Evolutionary conservation across 2,329 filamentous ascomycete genomes (phyloP), one percentile per base, ranked within the genome.

Genomic region (Drechslerella coelobrocha): DNA sequence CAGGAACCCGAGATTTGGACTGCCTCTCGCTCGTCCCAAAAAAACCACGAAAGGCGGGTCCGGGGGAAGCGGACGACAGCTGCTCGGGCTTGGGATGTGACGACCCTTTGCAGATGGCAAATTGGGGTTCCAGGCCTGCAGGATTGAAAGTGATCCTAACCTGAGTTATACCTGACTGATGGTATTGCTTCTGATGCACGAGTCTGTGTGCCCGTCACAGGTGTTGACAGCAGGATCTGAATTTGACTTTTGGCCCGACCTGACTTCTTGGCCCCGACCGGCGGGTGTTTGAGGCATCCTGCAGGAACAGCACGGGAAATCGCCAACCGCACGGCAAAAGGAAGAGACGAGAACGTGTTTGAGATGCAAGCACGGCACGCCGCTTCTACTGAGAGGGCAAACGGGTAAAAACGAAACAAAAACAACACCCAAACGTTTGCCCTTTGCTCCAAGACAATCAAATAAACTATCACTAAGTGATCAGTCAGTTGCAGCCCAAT

Each of bases 371-470:
- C 31, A 61, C 55, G 63, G 63, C 63, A 68, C 63, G 50, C 48
- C 55, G 34, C 45, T 45, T 41, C 45, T 37, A 51, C 52, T 41
- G 41, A 21, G 26, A 39, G 47, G 23, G 24, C 47, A 61, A 68
- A 68, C 63, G 24, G 21, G 24, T 19, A 59, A 69, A 69, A 69
- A 69, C 65, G 57, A 69, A 69, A 69, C 65, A 69, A 69, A 69
- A 69, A 69, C 65, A 69, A 69, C 65, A 69, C 65, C 51, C 60
- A 61, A 60, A 24, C 31, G 14, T 51, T 10, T 27, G 52, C 37
- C 12, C 6, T 24, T 45, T 65, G 51, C 41, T 31, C 52, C 50
- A 54, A n/a, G 31, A 61, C 56, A 45, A 52, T 68, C 56, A 50
- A 59, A 31, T 14, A 14, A 43, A 43, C 31, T 21, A 51, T 34